phyloP scores from a whole-genome alignment of 140 eudicot species.

The Flaveria floridana region DNA sequence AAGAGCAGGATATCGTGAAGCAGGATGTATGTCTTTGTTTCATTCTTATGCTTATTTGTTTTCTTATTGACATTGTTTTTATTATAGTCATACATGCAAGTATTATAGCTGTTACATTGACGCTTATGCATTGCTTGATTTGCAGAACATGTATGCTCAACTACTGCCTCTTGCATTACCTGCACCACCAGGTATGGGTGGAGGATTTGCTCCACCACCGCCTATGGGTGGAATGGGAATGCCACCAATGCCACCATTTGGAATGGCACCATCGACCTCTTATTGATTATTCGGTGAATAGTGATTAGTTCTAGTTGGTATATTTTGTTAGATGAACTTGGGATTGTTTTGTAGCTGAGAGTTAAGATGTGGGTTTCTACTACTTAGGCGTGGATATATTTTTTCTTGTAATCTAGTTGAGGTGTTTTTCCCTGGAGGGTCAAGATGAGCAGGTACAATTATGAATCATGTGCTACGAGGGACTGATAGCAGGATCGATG shows the following conservation, averaged over 20 bases:
- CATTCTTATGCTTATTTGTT: background rate
- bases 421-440: background rate
- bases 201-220: constrained; percentile 71
- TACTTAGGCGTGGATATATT: background rate
- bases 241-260: constrained; percentile 76
- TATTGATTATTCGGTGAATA: constrained; percentile 40
- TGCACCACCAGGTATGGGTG: constrained; percentile 81
- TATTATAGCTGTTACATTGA: constrained; percentile 9
- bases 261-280: constrained; percentile 78
- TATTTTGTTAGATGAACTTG: too few relatives aligned
- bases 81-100: background rate
- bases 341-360: background rate
- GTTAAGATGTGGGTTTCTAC: background rate
- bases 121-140: constrained; percentile 16
- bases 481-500: too few relatives aligned
- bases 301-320: background rate
- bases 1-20: constrained; percentile 78
- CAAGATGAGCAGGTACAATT: too few relatives aligned
- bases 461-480: too few relatives aligned
- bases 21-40: constrained; percentile 56
- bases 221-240: constrained; percentile 87
- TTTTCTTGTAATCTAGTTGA: background rate
- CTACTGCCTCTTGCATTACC: constrained; percentile 90
- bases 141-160: constrained; percentile 96
- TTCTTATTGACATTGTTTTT: background rate